Conservation (phyloP, 768 basidiomycete genomes). For the Ramaria rubella region DNA sequence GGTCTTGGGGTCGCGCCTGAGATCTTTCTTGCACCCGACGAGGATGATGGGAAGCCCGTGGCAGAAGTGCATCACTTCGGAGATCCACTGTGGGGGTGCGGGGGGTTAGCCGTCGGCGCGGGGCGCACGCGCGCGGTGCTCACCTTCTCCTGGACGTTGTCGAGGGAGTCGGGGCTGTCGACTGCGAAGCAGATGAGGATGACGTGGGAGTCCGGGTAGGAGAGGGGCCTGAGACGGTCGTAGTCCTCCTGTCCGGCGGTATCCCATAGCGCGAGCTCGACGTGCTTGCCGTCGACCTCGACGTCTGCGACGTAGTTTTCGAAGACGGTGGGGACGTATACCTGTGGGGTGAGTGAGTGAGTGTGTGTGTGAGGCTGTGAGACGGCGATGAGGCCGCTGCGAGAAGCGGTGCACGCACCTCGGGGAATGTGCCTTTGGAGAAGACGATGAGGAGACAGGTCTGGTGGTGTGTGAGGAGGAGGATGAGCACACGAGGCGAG, state of each 20-base stretch:
- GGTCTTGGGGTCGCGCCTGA: slow-evolving; percentile 86
- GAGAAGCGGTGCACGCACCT: slow-evolving; percentile 43
- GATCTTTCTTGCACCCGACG: slow-evolving; percentile 98
- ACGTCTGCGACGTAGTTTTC: slow-evolving; percentile 99
- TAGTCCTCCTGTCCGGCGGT: slow-evolving; percentile 99
- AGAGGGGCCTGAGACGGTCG: slow-evolving; percentile 94
- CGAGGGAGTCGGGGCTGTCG: slow-evolving; percentile 95
- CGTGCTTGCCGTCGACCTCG: slow-evolving; percentile 96
- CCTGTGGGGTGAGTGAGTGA: too few species aligned
- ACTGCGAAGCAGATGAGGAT: slow-evolving; percentile 99
- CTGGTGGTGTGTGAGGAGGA: slow-evolving; percentile 31
- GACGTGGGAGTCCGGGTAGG: slow-evolving; percentile 99
- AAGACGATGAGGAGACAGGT: slow-evolving; percentile 94
- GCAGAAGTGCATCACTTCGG: slow-evolving; percentile 98
- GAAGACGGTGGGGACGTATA: slow-evolving; percentile 98
- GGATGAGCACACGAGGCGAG: not conserved
- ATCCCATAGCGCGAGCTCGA: slow-evolving; percentile 99
- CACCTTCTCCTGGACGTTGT: slow-evolving; percentile 99
- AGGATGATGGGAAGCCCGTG: slow-evolving; percentile 91
- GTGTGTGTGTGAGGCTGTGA: too few species aligned
- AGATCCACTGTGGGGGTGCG: slow-evolving; percentile 72
- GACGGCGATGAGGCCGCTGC: not conserved
- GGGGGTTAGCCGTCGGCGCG: slow-evolving; percentile 8
- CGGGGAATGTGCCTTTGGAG: slow-evolving; percentile 94
- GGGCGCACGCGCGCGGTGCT: not conserved